Base-by-base conservation (phyloP, 139 green algal genomes). In the Nannochloris sp. region DNA sequence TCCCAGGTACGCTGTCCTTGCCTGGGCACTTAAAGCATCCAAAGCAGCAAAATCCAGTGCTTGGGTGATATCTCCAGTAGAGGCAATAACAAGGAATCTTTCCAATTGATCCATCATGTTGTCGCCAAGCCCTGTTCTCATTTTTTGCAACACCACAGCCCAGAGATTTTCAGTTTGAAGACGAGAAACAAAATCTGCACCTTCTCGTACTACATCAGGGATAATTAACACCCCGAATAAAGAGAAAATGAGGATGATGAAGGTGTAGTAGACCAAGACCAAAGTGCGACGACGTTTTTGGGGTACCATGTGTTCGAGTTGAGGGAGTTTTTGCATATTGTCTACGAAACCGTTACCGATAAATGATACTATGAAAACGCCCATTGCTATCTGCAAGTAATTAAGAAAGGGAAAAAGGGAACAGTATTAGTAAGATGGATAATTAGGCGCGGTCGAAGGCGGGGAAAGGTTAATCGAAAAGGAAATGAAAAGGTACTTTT, bases 121-220 rank as follows among this genome's bases (percentile, higher is more conserved):
- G 42, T 95, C 89, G 8, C 88, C 15, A 4, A 95, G 64, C 2
- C 89, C 89, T 32, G 75, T 55, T 2, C 89, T 73, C 79, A 90
- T 90, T 70, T 96, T 96, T 65, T 95, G 84, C 39, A 95, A 72
- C 27, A 89, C 83, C 44, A 89, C 80, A 31, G 90, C 83, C 87
- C 87, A 96, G 39, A 96, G 81, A 73, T 91, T 93, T 54, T 96
- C 89, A n/a, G 73, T 89, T 68, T 96, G 85, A 25, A 96, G 75
- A 12, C 89, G 65, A 12, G 68, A 74, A 7, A 96, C 81, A 71
- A 96, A 93, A 75, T 95, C 89, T 6, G 81, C 80, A 0, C 82
- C 87, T 74, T 96, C 89, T 4, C 79, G 76, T 19, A 90, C 85
- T 48, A 96, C 88, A 68, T 92, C 85, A 3, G 89, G 89, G 36